phyloP scores from a whole-genome alignment of 352 stramenopile genomes.

The Phytopythium mirpurense region DNA sequence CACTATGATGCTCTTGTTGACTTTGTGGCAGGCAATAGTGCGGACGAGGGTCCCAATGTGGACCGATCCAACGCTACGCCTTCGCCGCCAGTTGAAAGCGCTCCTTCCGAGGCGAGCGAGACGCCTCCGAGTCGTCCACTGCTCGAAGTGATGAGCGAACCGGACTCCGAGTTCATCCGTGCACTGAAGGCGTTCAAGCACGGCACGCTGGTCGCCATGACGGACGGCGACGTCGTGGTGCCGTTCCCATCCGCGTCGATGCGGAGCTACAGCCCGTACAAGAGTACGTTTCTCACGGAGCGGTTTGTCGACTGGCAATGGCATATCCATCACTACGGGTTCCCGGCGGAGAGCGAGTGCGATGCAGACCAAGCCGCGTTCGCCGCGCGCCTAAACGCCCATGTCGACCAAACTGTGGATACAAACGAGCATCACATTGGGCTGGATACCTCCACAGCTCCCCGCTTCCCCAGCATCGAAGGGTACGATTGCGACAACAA shows the following conservation, averaged over 20 bases:
- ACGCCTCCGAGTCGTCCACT: constrained; percentile 22
- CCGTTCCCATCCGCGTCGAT: constrained; percentile 70
- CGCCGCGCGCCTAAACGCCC: constrained; percentile 26
- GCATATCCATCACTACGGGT: constrained; percentile 68
- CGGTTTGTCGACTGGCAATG: constrained; percentile 61
- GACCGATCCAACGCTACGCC: not conserved
- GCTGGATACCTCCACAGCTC: constrained; percentile 25
- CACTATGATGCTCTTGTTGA: too few species aligned
- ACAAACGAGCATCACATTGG: constrained; percentile 31
- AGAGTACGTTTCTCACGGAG: constrained; percentile 41
- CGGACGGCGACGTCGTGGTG: constrained; percentile 69
- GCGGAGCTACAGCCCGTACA: constrained; percentile 64
- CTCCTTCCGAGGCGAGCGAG: not conserved
- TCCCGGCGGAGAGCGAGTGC: constrained; percentile 11
- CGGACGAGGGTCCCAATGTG: not conserved
- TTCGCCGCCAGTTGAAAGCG: not conserved
- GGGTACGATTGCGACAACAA: constrained; percentile 70
- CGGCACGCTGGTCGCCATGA: constrained; percentile 71
- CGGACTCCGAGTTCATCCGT: constrained; percentile 41
- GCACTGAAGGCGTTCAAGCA: constrained; percentile 50
- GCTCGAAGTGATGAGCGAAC: constrained; percentile 62
- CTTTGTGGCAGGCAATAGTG: not conserved
- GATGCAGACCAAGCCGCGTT: constrained; percentile 15
- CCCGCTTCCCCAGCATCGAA: constrained; percentile 52
- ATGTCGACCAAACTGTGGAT: constrained; percentile 38